Evolutionary conservation across 768 basidiomycete species (phyloP).

Genomic region (Tricholoma terreum): DNA sequence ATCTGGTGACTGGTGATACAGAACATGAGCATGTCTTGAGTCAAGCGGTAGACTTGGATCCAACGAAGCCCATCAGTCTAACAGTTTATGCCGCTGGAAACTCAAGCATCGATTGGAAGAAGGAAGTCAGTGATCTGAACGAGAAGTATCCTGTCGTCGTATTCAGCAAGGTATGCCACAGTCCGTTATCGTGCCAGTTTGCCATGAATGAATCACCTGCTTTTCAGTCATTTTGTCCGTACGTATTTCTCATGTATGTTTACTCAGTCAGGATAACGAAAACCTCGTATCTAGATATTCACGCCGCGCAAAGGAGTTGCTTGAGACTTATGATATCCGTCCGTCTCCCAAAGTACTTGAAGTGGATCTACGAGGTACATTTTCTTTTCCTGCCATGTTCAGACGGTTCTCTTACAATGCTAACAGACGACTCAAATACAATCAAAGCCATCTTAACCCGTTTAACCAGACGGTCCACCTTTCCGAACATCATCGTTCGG

Average conservation of each 20-base stretch:
- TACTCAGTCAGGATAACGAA: not conserved
- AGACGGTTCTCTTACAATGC: not conserved
- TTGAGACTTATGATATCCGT: conserved; percentile 54
- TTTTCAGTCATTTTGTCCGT: conserved; percentile 72
- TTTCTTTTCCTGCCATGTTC: not conserved
- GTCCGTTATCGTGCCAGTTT: not conserved
- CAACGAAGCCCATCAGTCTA: conserved; percentile 46
- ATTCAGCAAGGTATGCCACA: conserved; percentile 69
- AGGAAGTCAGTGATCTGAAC: conserved; percentile 40
- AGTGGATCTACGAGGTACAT: conserved; percentile 65
- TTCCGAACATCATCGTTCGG: conserved; percentile 70
- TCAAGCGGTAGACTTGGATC: conserved; percentile 40
- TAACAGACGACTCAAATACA: conserved; percentile 54
- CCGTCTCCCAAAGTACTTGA: conserved; percentile 72
- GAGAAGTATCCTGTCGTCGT: conserved; percentile 63
- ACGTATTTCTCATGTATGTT: conserved; percentile 1
- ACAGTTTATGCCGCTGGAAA: conserved; percentile 53
- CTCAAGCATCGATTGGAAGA: conserved; percentile 40
- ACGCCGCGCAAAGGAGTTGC: conserved; percentile 55
- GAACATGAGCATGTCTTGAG: conserved; percentile 40
- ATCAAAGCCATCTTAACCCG: conserved; percentile 67
- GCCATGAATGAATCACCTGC: not conserved
- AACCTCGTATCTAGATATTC: conserved; percentile 47
- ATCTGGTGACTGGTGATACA: conserved; percentile 53
- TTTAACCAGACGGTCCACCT: conserved; percentile 64